These are phyloP conservation scores for Penicillium pulvis DNA, from an alignment of 495 filamentous ascomycete genomes.

Conservation along the genomic window DNA sequence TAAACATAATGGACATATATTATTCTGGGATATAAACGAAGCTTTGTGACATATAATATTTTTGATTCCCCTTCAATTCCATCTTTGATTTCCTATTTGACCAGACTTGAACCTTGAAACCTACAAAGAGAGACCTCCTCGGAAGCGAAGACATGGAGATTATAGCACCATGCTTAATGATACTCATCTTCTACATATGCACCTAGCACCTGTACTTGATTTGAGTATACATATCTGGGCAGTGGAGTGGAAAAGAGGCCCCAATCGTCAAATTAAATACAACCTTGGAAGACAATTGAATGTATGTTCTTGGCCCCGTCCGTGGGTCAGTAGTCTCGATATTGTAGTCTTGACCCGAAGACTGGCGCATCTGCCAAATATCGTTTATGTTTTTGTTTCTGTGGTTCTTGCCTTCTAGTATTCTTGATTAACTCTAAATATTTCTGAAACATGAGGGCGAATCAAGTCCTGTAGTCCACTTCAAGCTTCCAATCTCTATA, in stretches of 20 bases:
- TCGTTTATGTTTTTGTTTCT: too few species aligned
- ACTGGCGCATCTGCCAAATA: background rate
- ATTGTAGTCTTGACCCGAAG: background rate
- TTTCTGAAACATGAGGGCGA: constrained; percentile 39
- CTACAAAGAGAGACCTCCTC: background rate
- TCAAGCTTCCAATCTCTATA: constrained; percentile 71
- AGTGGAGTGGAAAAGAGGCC: background rate
- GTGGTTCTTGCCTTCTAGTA: too few species aligned
- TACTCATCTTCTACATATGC: too few species aligned
- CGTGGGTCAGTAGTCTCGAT: background rate
- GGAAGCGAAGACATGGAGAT: background rate
- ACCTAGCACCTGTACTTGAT: too few species aligned
- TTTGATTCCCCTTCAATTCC: background rate
- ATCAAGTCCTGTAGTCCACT: constrained; percentile 67
- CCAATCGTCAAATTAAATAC: too few species aligned
- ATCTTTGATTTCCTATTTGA: background rate
- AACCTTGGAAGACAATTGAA: too few species aligned
- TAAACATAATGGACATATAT: constrained; percentile 1
- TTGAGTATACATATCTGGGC: too few species aligned
- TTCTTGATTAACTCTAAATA: background rate
- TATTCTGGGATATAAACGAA: background rate
- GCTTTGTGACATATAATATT: background rate
- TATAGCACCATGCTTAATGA: too few species aligned
- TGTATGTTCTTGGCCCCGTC: background rate
- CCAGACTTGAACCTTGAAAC: background rate